Percentiles rank a stretch among this genome's conserved stretches.
Conservation (phyloP, 441 rosid species). For the Raphanus hybrid region DNA sequence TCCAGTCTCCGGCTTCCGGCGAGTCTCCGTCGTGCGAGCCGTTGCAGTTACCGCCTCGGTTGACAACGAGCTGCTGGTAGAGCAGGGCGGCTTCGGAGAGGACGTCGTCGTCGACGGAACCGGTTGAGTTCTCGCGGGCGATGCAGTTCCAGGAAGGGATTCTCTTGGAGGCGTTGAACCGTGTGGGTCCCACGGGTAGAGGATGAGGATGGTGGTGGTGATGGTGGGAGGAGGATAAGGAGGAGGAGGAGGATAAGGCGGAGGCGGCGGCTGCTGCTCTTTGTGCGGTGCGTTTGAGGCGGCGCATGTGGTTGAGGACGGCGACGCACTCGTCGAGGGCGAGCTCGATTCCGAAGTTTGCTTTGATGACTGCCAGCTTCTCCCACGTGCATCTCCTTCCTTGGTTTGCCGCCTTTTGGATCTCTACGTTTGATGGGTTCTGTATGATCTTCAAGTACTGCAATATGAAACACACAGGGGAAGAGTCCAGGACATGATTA, state of each 20-base stretch:
- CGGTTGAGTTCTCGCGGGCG: constrained; percentile 90
- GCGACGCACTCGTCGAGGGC: constrained; percentile 91
- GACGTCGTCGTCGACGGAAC: constrained; percentile 82
- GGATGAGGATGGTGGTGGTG: constrained; percentile 47
- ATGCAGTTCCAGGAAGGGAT: constrained; percentile 99
- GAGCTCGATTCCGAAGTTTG: constrained; percentile 92
- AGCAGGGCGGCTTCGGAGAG: constrained; percentile 59
- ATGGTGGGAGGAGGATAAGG: constrained; percentile 58
- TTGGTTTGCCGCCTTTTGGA: constrained; percentile 92
- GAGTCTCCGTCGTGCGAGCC: constrained; percentile 56
- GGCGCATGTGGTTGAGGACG: constrained; percentile 94
- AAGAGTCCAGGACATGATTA: neutral
- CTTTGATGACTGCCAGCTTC: constrained; percentile 96
- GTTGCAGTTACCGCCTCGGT: constrained; percentile 34
- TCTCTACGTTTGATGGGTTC: constrained; percentile 77
- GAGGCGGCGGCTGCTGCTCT: constrained; percentile 87
- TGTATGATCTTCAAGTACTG: constrained; percentile 90
- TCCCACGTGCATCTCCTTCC: constrained; percentile 99
- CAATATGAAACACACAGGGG: constrained; percentile 9
- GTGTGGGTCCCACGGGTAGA: constrained; percentile 44
- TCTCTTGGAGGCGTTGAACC: constrained; percentile 79
- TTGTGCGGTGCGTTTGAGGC: constrained; percentile 85
- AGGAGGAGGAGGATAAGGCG: neutral
- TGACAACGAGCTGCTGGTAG: constrained; percentile 50
- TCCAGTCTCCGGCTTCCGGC: constrained; percentile 74